Conservation (phyloP, 257 asterid genomes). For the Salvia hispanica region DNA sequence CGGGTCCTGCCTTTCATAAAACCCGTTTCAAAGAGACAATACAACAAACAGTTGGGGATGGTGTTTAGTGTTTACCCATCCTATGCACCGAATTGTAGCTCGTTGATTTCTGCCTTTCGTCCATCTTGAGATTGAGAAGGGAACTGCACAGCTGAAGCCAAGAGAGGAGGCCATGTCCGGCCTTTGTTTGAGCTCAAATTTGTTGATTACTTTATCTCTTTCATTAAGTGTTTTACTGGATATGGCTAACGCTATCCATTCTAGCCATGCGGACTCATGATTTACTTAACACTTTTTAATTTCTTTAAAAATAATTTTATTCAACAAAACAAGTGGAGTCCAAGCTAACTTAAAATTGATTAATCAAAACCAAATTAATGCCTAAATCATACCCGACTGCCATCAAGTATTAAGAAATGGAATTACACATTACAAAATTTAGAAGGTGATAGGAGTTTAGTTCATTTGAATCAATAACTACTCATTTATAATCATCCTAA, state of each 20-base stretch:
- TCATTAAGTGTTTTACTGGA: conserved; percentile 12
- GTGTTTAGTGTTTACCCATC: conserved; percentile 57
- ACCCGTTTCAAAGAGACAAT: conserved; percentile 6
- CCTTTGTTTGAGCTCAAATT: conserved; percentile 29
- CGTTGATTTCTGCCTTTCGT: conserved; percentile 39
- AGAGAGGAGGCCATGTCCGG: conserved; percentile 62
- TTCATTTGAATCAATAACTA: too few species aligned
- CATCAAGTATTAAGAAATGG: too few species aligned
- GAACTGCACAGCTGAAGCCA: conserved; percentile 44
- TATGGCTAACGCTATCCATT: neutral
- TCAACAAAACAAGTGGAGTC: too few species aligned
- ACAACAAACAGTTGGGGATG: conserved; percentile 16
- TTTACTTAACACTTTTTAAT: too few species aligned
- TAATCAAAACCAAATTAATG: too few species aligned
- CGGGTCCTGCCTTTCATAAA: conserved; percentile 74
- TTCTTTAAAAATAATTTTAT: too few species aligned
- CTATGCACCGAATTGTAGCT: conserved; percentile 62
- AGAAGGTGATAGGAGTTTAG: too few species aligned
- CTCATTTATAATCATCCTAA: too few species aligned
- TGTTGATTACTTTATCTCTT: conserved; percentile 47
- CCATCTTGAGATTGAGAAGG: conserved; percentile 39
- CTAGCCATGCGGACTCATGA: too few species aligned
- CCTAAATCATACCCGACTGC: too few species aligned
- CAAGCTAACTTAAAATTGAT: too few species aligned
- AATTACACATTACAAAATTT: too few species aligned